Conservation (phyloP, 1,284 basidiomycete species). For the Cryptococcus sp. region DNA sequence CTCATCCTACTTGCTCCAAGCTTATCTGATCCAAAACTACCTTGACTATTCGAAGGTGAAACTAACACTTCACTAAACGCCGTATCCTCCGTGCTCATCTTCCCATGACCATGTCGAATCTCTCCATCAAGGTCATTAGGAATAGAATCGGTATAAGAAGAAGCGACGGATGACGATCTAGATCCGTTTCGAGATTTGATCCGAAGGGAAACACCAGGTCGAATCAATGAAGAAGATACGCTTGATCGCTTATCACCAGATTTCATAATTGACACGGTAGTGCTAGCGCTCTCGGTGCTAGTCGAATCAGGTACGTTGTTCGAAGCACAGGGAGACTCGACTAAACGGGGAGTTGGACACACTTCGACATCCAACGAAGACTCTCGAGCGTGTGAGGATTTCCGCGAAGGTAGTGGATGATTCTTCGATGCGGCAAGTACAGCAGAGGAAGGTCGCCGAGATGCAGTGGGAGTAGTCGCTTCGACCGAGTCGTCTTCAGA, state of each 20-base stretch:
- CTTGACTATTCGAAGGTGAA: neutral
- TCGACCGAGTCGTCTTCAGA: neutral
- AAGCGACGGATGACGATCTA: neutral
- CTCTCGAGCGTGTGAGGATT: no score
- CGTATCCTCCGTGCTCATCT: slow-evolving; percentile 1
- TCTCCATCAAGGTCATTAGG: neutral
- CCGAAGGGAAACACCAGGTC: neutral
- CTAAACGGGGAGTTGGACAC: no score
- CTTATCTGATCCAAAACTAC: neutral
- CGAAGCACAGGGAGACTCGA: no score
- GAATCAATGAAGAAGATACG: neutral
- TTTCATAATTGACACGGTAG: no score
- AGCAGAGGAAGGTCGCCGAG: neutral
- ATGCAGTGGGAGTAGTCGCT: neutral
- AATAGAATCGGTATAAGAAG: neutral
- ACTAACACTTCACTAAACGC: neutral
- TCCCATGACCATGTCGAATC: neutral
- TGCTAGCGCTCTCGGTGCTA: no score
- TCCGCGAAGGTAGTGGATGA: no score
- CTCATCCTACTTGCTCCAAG: neutral
- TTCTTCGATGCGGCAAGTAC: no score
- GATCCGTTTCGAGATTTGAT: neutral
- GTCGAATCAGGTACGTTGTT: no score
- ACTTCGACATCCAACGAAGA: no score
- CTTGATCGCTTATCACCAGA: no score